phyloP scores from a whole-genome alignment of 805 yeast genomes.

The Candida boleticola region DNA sequence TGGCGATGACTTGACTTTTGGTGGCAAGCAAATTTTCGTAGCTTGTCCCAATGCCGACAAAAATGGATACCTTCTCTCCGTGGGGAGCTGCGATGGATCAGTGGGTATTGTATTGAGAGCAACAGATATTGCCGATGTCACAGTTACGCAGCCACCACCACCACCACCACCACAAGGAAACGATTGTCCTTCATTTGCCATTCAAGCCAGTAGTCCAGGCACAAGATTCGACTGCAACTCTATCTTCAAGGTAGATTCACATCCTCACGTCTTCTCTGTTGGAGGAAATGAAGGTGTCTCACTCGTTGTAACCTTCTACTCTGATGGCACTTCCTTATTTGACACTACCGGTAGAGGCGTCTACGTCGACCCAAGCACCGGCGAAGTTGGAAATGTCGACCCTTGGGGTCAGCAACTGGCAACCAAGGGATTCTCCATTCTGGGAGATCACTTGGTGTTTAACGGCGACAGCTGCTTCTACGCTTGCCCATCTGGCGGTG shows the following conservation, averaged over 20 bases:
- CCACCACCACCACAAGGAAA: slow-evolving; percentile 1
- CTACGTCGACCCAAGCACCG: slow-evolving; percentile 25
- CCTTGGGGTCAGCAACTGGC: slow-evolving; percentile 32
- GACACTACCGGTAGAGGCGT: slow-evolving; percentile 31
- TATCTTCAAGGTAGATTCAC: slow-evolving; percentile 26
- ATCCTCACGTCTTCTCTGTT: slow-evolving; percentile 32
- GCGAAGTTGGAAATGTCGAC: slow-evolving; percentile 31
- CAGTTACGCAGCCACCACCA: neutral
- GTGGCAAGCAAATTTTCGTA: slow-evolving; percentile 7
- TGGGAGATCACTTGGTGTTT: slow-evolving; percentile 35
- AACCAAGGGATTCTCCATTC: slow-evolving; percentile 39
- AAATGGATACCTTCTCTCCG: neutral
- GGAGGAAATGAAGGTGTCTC: slow-evolving; percentile 30
- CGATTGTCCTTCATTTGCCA: slow-evolving; percentile 3
- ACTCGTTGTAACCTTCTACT: slow-evolving; percentile 20
- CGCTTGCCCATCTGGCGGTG: slow-evolving; percentile 34
- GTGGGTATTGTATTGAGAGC: neutral
- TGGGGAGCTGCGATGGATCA: neutral
- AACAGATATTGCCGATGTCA: neutral
- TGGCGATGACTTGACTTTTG: slow-evolving; percentile 10
- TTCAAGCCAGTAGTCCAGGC: slow-evolving; percentile 22
- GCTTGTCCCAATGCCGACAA: slow-evolving; percentile 10
- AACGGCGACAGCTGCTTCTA: slow-evolving; percentile 33
- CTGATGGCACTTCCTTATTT: slow-evolving; percentile 25
- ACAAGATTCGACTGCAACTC: slow-evolving; percentile 21